A percentile compares a stretch with the other conserved stretches of the same genome.
Conservation (phyloP, 306 rosid species). For the Quercus berberidifolia region DNA sequence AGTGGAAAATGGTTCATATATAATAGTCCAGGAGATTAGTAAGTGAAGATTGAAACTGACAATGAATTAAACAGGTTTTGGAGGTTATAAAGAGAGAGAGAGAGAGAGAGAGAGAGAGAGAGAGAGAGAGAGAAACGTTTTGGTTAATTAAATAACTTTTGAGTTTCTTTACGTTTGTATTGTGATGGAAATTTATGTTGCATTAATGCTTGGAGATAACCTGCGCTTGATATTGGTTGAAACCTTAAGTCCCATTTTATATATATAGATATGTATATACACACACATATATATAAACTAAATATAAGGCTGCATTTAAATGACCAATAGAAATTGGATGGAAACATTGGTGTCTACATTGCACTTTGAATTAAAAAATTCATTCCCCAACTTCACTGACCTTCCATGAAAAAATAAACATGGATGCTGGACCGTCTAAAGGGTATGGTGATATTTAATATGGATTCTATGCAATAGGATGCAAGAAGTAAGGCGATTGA, state of each 20-base stretch:
- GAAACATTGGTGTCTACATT: neutral
- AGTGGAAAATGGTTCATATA: neutral
- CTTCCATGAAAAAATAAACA: neutral
- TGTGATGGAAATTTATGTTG: neutral
- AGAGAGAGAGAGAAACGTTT: neutral
- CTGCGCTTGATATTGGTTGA: neutral
- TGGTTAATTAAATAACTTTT: neutral
- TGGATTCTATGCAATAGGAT: slow-evolving; percentile 46
- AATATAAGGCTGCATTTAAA: neutral
- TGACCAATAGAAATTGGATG: neutral
- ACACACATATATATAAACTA: neutral
- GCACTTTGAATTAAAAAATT: neutral
- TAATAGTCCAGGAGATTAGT: neutral
- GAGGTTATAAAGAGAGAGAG: neutral
- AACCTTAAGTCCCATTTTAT: neutral
- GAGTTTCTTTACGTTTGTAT: neutral
- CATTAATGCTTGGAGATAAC: neutral
- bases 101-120: neutral
- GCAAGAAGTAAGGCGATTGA: slow-evolving; percentile 78
- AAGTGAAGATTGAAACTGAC: neutral
- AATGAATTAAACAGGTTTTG: neutral
- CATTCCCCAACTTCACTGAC: neutral
- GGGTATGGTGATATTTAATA: slow-evolving; percentile 5
- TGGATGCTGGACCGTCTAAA: neutral
- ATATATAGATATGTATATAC: neutral